These are phyloP conservation scores for Obelidium mucronatum DNA, from an alignment of 192 early-diverging fungal species.

Conservation along the genomic window DNA sequence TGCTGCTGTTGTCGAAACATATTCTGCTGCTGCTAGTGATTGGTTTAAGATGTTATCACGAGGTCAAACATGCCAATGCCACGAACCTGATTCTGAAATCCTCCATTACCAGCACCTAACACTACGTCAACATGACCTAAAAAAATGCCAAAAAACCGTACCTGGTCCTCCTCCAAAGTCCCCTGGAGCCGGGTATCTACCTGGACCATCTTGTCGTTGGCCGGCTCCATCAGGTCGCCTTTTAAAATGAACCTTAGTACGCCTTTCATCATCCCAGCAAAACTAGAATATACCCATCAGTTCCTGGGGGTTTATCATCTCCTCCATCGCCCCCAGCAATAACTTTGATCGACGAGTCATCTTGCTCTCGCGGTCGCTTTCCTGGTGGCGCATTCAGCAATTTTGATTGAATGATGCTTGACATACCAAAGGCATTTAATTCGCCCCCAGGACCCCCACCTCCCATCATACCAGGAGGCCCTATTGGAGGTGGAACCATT, in stretches of 20 bases:
- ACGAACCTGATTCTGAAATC: too few species aligned
- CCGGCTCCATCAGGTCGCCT: neutral
- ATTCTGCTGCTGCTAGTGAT: neutral
- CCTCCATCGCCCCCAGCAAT: conserved; percentile 24
- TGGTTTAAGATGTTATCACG: neutral
- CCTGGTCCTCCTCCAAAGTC: neutral
- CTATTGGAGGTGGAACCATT: conserved; percentile 12
- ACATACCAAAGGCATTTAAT: conserved; percentile 30
- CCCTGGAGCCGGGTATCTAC: neutral
- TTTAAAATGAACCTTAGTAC: neutral
- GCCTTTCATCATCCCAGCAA: neutral
- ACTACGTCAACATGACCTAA: neutral
- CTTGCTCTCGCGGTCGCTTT: conserved; percentile 33
- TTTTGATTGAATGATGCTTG: neutral
- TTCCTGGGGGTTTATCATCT: conserved; percentile 32
- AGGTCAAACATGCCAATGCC: too few species aligned
- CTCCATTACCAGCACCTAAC: conserved; percentile 3
- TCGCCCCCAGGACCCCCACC: neutral
- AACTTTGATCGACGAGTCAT: conserved; percentile 33
- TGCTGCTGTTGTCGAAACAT: neutral
- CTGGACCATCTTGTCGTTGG: neutral
- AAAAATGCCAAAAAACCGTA: conserved; percentile 12
- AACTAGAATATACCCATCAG: conserved; percentile 7
- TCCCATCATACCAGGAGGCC: conserved; percentile 23
- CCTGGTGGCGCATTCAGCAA: conserved; percentile 9